Base-by-base conservation (phyloP, 2,329 filamentous ascomycete genomes). In the Apiospora saccharicola region DNA sequence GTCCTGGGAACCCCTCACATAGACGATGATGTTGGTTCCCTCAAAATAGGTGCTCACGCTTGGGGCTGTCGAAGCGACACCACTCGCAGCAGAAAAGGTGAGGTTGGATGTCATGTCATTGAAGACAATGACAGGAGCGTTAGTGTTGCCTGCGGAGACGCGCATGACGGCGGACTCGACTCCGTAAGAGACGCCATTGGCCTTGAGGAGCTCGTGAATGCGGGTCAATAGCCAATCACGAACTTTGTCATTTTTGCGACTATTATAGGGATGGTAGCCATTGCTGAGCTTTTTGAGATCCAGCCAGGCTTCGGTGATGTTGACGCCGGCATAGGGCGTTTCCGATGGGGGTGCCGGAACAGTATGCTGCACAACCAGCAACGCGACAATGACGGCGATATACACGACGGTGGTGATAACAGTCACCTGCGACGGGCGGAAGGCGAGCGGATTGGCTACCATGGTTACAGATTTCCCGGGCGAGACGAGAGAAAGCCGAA, bases 221-320 rank as follows among this genome's bases (percentile, higher is more conserved):
- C 95, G 90, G 24, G 84, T 78, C 73, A 98, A 85, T 46, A 98
- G 85, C 87, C 92, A 98, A 46, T 89, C 85, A 74, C 94, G 91
- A 46, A 98, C 91, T 34, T 90, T 85, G 77, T 98, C 95, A 80
- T 98, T 98, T 73, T 90, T 87, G 73, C 87, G 91, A 76, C 93
- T 95, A 83, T 98, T 98, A 85, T 94, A 98, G 0, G 96, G 96
- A 80, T 98, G 96, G 79, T 93, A 96, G 1, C 87, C 86, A 75
- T 87, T 87, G 46, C 93, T 96, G 68, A 99, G 87, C 71, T 87
- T 85, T 73, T 94, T 90, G 44, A 99, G 86, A 80, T 98, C 95
- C 16, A 87, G 83, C 95, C 95, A 98, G 49, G 96, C 94, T 82
- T 97, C 91, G 2, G 92, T 92, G 70, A 98, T 84, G 78, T 98